Evolutionary conservation across 1,139 yeast species (phyloP).

Genomic region (Suzukiozyma palmioleophila): DNA sequence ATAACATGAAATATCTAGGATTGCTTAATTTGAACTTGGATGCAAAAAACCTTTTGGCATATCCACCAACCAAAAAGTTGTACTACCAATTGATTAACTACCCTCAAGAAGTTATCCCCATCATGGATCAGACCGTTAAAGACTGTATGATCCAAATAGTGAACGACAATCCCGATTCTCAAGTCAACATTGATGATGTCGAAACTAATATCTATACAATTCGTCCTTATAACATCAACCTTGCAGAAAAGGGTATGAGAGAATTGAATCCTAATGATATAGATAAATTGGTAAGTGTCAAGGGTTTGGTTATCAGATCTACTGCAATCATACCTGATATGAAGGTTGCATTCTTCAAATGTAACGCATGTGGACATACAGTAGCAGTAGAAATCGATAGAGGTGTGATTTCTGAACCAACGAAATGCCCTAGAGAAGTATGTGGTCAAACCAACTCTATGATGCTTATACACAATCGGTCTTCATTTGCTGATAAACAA

Average conservation of each 20-base stretch:
- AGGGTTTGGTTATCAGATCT: constrained; percentile 85
- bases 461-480: constrained; percentile 87
- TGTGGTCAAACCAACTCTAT: constrained; percentile 87
- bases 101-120: constrained; percentile 96
- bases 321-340: constrained; percentile 95
- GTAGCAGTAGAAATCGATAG: constrained; percentile 89
- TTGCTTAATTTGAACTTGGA: constrained; percentile 82
- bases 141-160: constrained; percentile 83
- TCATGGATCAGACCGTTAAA: constrained; percentile 94
- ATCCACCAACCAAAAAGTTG: constrained; percentile 69
- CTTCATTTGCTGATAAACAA: constrained; percentile 92
- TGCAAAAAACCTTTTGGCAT: constrained; percentile 72
- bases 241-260: constrained; percentile 75
- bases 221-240: constrained; percentile 76
- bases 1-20: constrained; percentile 73
- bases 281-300: constrained; percentile 85
- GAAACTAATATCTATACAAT: constrained; percentile 82
- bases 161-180: constrained; percentile 45
- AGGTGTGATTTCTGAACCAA: constrained; percentile 91
- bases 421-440: constrained; percentile 82
- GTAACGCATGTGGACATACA: constrained; percentile 93
- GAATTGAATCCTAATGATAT: constrained; percentile 94
- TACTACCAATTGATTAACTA: constrained; percentile 84
- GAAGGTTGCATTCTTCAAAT: constrained; percentile 95
- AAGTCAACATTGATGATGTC: constrained; percentile 53